A percentile compares a stretch with the other conserved stretches of the same genome.
Evolutionary conservation across 2,329 filamentous ascomycete genomes (phyloP).

Genomic region (Colletotrichum godetiae): DNA sequence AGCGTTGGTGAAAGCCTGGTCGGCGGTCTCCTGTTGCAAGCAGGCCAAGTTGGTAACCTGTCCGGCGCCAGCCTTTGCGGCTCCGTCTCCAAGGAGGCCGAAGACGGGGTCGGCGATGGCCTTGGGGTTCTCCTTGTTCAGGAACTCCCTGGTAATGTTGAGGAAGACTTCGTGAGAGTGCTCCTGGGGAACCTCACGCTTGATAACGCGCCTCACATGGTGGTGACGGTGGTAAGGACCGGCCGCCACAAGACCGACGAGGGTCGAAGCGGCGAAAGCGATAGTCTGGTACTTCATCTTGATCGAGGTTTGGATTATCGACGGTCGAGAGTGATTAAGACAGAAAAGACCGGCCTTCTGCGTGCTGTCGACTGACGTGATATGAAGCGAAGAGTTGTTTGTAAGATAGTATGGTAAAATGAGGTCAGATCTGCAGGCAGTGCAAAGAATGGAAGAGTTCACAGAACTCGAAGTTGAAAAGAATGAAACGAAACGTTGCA

Average conservation of each 20-base stretch:
- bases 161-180: conserved; percentile 62
- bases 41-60: conserved; percentile 54
- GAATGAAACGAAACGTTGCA: conserved; percentile 29
- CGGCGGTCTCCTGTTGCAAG: conserved; percentile 61
- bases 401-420: neutral
- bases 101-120: conserved; percentile 61
- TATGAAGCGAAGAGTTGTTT: neutral
- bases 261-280: conserved; percentile 27
- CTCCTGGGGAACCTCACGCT: conserved; percentile 61
- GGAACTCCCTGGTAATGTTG: conserved; percentile 50
- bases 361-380: conserved; percentile 16
- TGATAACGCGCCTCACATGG: conserved; percentile 37
- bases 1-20: conserved; percentile 70
- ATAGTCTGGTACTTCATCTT: conserved; percentile 38
- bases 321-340: conserved; percentile 11
- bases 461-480: conserved; percentile 34
- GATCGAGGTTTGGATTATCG: conserved; percentile 7
- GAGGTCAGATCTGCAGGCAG: neutral
- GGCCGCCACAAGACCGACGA: conserved; percentile 24
- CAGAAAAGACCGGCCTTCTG: conserved; percentile 33
- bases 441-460: conserved; percentile 40
- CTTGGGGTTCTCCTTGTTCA: conserved; percentile 60
- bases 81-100: conserved; percentile 61
- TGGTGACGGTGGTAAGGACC: conserved; percentile 18
- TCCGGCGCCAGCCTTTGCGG: conserved; percentile 53